Percentiles rank a stretch among this genome's conserved stretches.
Evolutionary conservation across 768 basidiomycete genomes (phyloP).

Genomic region (Punctularia strigosozonata): DNA sequence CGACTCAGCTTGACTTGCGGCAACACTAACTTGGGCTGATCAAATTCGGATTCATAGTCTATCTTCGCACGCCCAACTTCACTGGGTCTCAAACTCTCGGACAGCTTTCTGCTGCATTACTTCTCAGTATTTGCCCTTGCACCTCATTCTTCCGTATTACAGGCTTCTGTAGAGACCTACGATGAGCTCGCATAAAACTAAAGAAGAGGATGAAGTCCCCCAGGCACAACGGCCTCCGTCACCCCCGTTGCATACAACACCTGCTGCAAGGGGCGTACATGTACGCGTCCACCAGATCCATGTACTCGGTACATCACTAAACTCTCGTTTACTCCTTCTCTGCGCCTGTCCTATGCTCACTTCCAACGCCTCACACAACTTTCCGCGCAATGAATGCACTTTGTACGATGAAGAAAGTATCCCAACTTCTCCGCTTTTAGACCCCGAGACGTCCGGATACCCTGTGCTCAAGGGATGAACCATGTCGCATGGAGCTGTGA

Average conservation of each 20-base stretch:
- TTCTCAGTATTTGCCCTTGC: too few relatives aligned
- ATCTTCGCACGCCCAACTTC: too few relatives aligned
- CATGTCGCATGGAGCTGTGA: slow-evolving; percentile 82
- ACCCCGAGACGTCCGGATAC: slow-evolving; percentile 60
- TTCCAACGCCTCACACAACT: slow-evolving; percentile 4
- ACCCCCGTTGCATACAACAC: slow-evolving; percentile 62
- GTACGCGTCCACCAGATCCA: slow-evolving; percentile 31
- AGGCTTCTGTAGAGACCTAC: too few relatives aligned
- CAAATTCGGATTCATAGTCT: too few relatives aligned
- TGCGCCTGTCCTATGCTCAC: slow-evolving; percentile 1
- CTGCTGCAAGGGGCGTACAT: slow-evolving; percentile 59
- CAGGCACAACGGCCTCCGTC: slow-evolving; percentile 53
- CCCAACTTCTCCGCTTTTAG: slow-evolving; percentile 75
- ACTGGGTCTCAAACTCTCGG: too few relatives aligned
- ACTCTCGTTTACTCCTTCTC: slow-evolving; percentile 1
- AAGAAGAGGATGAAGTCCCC: slow-evolving; percentile 32
- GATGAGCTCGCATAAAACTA: too few relatives aligned
- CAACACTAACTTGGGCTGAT: too few relatives aligned
- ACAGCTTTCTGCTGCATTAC: too few relatives aligned
- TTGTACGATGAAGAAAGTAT: too few relatives aligned
- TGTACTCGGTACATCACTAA: background rate
- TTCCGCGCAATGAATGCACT: too few relatives aligned
- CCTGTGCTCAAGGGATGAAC: slow-evolving; percentile 51
- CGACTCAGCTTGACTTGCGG: too few relatives aligned
- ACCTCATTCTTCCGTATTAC: too few relatives aligned